Conservation (phyloP, 495 filamentous ascomycete genomes). For the Neurospora tetraspora region DNA sequence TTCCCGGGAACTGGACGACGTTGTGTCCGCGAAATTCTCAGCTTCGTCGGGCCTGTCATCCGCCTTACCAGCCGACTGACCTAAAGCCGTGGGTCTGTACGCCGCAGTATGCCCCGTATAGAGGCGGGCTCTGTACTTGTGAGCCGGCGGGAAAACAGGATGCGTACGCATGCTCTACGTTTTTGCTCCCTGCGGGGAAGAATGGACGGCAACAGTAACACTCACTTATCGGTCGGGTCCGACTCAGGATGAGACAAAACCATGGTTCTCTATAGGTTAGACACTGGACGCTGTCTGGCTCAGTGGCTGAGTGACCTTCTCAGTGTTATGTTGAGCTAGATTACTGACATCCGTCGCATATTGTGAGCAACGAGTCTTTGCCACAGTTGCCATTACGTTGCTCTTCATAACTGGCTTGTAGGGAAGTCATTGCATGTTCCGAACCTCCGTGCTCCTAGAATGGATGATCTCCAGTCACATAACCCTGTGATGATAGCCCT, state of each 20-base stretch:
- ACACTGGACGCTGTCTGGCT: background rate
- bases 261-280: background rate
- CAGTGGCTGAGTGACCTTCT: background rate
- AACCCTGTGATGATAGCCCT: background rate
- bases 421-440: background rate
- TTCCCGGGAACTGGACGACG: background rate
- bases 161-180: background rate
- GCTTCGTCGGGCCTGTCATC: background rate
- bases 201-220: background rate
- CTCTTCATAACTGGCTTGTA: background rate
- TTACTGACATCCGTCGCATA: background rate
- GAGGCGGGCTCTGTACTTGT: background rate
- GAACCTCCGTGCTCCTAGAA: background rate
- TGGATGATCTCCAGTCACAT: background rate
- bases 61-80: background rate
- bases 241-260: background rate
- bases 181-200: background rate
- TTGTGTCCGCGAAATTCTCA: background rate
- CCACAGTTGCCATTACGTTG: background rate
- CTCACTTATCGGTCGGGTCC: background rate
- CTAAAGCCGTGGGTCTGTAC: background rate
- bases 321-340: background rate
- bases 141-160: background rate
- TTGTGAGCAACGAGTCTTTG: background rate
- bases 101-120: background rate